Percentiles rank a stretch among this genome's conserved stretches.
These are phyloP conservation scores for Arthrinium phaeospermum DNA, from an alignment of 2,329 filamentous ascomycete genomes.

Conservation along the genomic window DNA sequence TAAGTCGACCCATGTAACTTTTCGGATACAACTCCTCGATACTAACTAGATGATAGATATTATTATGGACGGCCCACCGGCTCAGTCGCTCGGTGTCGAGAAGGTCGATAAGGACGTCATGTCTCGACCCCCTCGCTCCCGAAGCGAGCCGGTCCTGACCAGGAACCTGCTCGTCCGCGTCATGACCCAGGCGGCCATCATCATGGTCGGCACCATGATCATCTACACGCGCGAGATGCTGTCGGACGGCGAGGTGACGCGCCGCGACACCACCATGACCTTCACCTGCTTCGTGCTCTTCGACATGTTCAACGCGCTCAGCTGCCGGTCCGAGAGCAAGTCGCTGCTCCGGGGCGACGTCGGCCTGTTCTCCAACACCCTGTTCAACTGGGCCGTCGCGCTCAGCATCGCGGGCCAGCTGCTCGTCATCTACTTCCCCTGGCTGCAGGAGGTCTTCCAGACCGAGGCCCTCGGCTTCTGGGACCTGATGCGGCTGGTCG, in stretches of 20 bases:
- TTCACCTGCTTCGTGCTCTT: slow-evolving; percentile 99
- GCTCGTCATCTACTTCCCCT: slow-evolving; percentile 92
- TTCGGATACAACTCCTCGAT: background rate
- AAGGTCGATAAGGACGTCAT: slow-evolving; percentile 94
- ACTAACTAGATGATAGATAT: slow-evolving; percentile 69
- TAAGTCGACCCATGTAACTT: slow-evolving; percentile 55
- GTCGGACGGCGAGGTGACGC: slow-evolving; percentile 79
- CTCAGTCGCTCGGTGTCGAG: slow-evolving; percentile 95
- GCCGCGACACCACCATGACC: slow-evolving; percentile 97
- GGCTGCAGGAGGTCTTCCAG: slow-evolving; percentile 93
- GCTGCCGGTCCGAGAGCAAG: slow-evolving; percentile 90
- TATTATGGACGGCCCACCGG: slow-evolving; percentile 98
- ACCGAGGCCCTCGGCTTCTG: slow-evolving; percentile 80
- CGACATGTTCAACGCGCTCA: slow-evolving; percentile 98
- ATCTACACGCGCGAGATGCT: slow-evolving; percentile 94
- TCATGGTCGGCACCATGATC: slow-evolving; percentile 89
- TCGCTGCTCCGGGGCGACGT: slow-evolving; percentile 87
- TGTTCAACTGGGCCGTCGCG: slow-evolving; percentile 96
- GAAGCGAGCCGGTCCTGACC: slow-evolving; percentile 91
- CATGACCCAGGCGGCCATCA: slow-evolving; percentile 83
- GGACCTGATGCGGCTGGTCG: slow-evolving; percentile 75
- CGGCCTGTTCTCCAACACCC: slow-evolving; percentile 80
- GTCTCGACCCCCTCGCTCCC: slow-evolving; percentile 82
- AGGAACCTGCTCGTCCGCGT: slow-evolving; percentile 81
- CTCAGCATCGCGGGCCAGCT: slow-evolving; percentile 85